Conservation (phyloP, 2,329 filamentous ascomycete genomes). For the Fonsecaea multimorphosa region DNA sequence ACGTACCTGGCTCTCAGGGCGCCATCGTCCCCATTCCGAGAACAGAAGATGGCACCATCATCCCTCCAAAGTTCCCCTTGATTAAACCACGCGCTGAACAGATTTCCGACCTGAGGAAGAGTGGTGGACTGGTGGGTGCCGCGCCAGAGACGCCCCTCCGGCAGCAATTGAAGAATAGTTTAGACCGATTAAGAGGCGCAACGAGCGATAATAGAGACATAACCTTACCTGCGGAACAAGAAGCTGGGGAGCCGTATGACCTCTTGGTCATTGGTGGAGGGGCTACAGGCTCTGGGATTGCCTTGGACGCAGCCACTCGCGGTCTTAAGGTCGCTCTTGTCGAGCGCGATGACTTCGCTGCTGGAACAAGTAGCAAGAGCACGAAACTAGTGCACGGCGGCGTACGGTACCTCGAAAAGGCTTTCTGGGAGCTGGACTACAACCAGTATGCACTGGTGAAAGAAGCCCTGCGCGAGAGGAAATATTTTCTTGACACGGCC, state of each 20-base stretch:
- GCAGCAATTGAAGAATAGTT: conserved; percentile 33
- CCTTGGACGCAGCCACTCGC: conserved; percentile 78
- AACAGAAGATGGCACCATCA: conserved; percentile 63
- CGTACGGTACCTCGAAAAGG: conserved; percentile 85
- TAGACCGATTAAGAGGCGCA: conserved; percentile 35
- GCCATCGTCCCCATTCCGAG: conserved; percentile 68
- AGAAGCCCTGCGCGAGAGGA: conserved; percentile 80
- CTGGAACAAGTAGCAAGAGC: conserved; percentile 83
- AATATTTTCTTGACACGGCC: conserved; percentile 82
- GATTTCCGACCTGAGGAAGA: conserved; percentile 58
- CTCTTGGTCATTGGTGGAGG: conserved; percentile 79
- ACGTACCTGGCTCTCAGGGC: conserved; percentile 68
- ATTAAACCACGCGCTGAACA: conserved; percentile 59
- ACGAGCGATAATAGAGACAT: conserved; percentile 34
- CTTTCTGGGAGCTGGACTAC: conserved; percentile 83
- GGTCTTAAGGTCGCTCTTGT: conserved; percentile 81
- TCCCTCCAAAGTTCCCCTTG: conserved; percentile 58
- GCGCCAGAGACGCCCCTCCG: conserved; percentile 31
- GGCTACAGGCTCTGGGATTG: conserved; percentile 79
- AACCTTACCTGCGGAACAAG: conserved; percentile 33
- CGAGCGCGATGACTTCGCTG: conserved; percentile 81
- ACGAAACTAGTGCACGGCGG: conserved; percentile 87
- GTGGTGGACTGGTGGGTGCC: conserved; percentile 46
- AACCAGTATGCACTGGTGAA: conserved; percentile 78
- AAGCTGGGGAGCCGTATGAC: conserved; percentile 68